Base-by-base conservation (phyloP, 345 rosid genomes). In the Moricandia moricandioides region DNA sequence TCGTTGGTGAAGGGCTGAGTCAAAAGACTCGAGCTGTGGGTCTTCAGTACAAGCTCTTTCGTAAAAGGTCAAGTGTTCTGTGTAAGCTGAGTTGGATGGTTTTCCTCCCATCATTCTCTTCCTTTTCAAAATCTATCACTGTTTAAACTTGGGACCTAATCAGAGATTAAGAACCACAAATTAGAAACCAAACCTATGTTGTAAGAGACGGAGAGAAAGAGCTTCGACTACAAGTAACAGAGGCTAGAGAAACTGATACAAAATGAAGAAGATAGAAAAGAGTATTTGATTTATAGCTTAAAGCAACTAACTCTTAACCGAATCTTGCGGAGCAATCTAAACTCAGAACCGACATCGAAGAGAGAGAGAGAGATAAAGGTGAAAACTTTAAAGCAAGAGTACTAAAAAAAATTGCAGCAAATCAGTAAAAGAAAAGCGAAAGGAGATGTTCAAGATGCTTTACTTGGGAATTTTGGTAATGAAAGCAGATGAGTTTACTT, bases 1-100 rank as follows among this genome's bases (percentile, higher is more conserved):
- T 62, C 89, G 84, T 69, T 82, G 83, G 5, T 81, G 95, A 68
- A 94, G 83, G 34, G 78, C 69, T 1, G 78, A 69, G 80, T 94
- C 96, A 30, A 94, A 90, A 51, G 87, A 77, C 73, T 83, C 83
- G 49, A 94, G 84, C 65, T 83, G 84, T 0, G 97, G 91, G 63
- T 94, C 96, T 59, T 66, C 75, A 60, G 62, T 75, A 77, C 97
- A 91, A 55, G 97, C 98, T 61, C 39, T 82, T 79, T 86, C 96
- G 21, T 90, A 94, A 0, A 89, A 87, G 49, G 77, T 87, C 67
- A 90, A 82, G 65, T 65, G 21, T 6, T 59, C 64, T 8, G 18
- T 30, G 39, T 59, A 59, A 29, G 39, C 21, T n/a, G 63, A 59
- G 82, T 81, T 74, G 9, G 39, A 30, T 30, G 39, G 17, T 14